Percentiles rank a stretch among this genome's conserved stretches.
Evolutionary conservation across 352 stramenopile species (phyloP).

Genomic region (Thalassiosira exigua): DNA sequence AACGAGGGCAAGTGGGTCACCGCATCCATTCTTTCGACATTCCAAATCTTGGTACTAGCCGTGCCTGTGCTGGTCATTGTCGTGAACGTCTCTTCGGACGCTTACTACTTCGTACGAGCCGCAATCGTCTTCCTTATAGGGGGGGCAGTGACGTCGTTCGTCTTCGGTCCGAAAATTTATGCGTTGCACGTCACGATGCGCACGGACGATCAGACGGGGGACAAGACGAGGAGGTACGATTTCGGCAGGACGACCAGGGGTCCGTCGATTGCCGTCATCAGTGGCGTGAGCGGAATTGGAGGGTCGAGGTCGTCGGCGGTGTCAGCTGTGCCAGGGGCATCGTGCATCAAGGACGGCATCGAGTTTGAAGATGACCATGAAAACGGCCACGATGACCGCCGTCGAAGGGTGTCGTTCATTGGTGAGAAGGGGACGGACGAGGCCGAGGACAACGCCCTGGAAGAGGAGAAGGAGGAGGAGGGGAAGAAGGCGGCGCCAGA

Average conservation of each 20-base stretch:
- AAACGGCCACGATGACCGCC: background rate
- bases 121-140: conserved; percentile 50
- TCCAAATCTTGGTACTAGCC: conserved; percentile 51
- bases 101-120: conserved; percentile 54
- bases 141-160: conserved; percentile 31
- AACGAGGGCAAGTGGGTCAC: conserved; percentile 50
- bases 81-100: conserved; percentile 21
- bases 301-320: background rate
- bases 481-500: no score
- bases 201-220: conserved; percentile 2
- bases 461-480: conserved; percentile 1
- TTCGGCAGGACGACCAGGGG: background rate
- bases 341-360: conserved; percentile 1
- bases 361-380: background rate
- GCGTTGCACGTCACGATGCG: conserved; percentile 17
- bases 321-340: background rate
- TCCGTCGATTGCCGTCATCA: background rate
- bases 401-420: background rate
- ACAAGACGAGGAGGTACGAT: conserved; percentile 1
- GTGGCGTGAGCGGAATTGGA: conserved; percentile 1
- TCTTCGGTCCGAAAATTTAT: conserved; percentile 53
- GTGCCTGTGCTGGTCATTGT: conserved; percentile 52
- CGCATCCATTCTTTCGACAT: conserved; percentile 54
- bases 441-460: background rate
- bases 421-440: background rate